Evolutionary conservation across 192 early-diverging fungal species (phyloP), one percentile per base, ranked within the genome.

Genomic region (Coemansia pectinata): DNA sequence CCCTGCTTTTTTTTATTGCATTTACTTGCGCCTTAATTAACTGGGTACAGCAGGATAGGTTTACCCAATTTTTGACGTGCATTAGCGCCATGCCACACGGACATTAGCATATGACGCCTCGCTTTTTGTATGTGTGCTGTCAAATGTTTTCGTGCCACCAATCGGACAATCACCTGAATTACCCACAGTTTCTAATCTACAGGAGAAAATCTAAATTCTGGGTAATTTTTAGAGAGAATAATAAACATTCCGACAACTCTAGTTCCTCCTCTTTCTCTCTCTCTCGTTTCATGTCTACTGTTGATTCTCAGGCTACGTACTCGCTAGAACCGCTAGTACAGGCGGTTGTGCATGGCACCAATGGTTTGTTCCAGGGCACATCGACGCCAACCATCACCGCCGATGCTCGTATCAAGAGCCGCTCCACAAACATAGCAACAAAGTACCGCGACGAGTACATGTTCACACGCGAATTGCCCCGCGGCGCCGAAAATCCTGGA

Each of bases 381-480:
- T 34, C 71, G 0, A 59, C 64, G 2, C 63, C 63, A 2, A 5
- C 29, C 4, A 59, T 27, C 29, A 39, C 15, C 3, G 21, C 40
- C 23, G 70, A 65, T 3, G 39, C 52, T 7, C 41, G 34, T 36
- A 2, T 36, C 1, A 63, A 69, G 15, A 38, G 70, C 27, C 67
- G 53, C 48, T 34, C 45, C 2, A 6, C 41, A 48, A 66, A 61
- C 31, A 15, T 84, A 23, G 66, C 77, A 1, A 23, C 55, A 6
- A 78, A 76, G 33, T 84, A 76, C 40, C 72, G 81, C 2, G 81
- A 74, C 34, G 81, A 84, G 36, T 84, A 84, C 42, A 42, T 84
- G 25, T 45, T 62, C 21, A 72, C 81, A 8, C 81, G 70, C 58
- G 53, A 63, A 5, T 66, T 83, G 17, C 77, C 77, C 5, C 72